phyloP scores from a whole-genome alignment of 2,329 filamentous ascomycete species.

The Diaporthe sp. region DNA sequence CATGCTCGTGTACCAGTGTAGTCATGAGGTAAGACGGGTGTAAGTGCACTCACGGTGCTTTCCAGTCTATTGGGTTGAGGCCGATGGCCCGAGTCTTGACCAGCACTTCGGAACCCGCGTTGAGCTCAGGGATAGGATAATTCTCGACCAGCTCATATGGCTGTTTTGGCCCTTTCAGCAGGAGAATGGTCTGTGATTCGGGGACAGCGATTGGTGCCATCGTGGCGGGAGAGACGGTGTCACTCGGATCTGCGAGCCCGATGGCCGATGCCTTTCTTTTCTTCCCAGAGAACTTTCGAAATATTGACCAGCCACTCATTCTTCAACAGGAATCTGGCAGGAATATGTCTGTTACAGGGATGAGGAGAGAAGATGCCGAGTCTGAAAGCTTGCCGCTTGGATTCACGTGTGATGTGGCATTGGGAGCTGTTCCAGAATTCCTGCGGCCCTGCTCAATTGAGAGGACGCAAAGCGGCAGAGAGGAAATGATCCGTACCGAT shows the following conservation, averaged over 20 bases:
- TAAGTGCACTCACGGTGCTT: slow-evolving; percentile 71
- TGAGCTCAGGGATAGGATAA: slow-evolving; percentile 47
- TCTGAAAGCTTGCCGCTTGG: neutral
- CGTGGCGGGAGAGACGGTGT: neutral
- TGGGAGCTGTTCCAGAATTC: slow-evolving; percentile 8
- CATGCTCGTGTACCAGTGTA: neutral
- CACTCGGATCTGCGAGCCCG: neutral
- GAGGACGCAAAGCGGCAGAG: slow-evolving; percentile 1
- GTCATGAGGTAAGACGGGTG: neutral
- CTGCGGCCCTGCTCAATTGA: slow-evolving; percentile 4
- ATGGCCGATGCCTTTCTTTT: slow-evolving; percentile 25
- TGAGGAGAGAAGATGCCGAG: neutral
- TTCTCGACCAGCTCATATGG: slow-evolving; percentile 48
- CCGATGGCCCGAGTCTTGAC: slow-evolving; percentile 76
- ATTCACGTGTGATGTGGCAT: neutral
- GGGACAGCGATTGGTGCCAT: slow-evolving; percentile 40
- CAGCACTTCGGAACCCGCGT: slow-evolving; percentile 64
- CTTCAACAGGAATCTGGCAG: neutral
- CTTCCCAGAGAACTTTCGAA: slow-evolving; percentile 36
- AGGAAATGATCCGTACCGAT: neutral
- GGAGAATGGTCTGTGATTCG: slow-evolving; percentile 48
- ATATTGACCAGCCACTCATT: slow-evolving; percentile 34
- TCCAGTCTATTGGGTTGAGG: slow-evolving; percentile 84
- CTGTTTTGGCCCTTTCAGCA: slow-evolving; percentile 48
- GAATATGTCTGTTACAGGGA: neutral